Conservation (phyloP, 139 green algal genomes). For the Picocystis salinarum region DNA sequence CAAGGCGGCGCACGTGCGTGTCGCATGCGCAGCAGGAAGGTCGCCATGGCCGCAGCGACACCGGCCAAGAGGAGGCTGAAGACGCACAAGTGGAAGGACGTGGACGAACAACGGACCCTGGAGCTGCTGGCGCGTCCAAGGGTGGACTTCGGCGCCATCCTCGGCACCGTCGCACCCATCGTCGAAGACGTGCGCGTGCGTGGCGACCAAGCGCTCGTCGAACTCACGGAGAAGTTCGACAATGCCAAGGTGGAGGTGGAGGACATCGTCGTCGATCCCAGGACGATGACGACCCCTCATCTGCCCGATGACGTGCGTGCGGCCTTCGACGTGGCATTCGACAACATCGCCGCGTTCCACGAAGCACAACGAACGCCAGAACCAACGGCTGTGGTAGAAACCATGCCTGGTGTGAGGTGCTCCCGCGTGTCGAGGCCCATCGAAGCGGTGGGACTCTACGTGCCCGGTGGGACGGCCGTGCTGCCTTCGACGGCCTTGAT, state of each 20-base stretch:
- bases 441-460: slow-evolving; percentile 76
- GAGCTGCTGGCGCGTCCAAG: slow-evolving; percentile 57
- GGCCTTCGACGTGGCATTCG: slow-evolving; percentile 83
- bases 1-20: too few relatives aligned
- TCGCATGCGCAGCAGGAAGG: too few relatives aligned
- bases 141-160: slow-evolving; percentile 78
- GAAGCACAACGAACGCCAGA: slow-evolving; percentile 40
- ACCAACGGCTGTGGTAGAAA: slow-evolving; percentile 50
- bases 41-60: too few relatives aligned
- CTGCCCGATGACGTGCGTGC: slow-evolving; percentile 41
- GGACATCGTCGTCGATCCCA: slow-evolving; percentile 28
- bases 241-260: slow-evolving; percentile 35
- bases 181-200: slow-evolving; percentile 54
- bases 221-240: slow-evolving; percentile 87
- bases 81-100: too few relatives aligned
- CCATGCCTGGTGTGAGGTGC: slow-evolving; percentile 88
- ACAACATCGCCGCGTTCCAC: slow-evolving; percentile 90
- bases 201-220: slow-evolving; percentile 73
- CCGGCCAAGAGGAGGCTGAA: too few relatives aligned
- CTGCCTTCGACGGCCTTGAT: slow-evolving; percentile 87
- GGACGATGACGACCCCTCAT: neutral
- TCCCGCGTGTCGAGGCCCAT: slow-evolving; percentile 31
- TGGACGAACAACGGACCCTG: too few relatives aligned
- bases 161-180: slow-evolving; percentile 68
- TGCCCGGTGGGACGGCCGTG: slow-evolving; percentile 88